phyloP scores from a whole-genome alignment of 441 rosid species.

The Cnidoscolus chayamansa region DNA sequence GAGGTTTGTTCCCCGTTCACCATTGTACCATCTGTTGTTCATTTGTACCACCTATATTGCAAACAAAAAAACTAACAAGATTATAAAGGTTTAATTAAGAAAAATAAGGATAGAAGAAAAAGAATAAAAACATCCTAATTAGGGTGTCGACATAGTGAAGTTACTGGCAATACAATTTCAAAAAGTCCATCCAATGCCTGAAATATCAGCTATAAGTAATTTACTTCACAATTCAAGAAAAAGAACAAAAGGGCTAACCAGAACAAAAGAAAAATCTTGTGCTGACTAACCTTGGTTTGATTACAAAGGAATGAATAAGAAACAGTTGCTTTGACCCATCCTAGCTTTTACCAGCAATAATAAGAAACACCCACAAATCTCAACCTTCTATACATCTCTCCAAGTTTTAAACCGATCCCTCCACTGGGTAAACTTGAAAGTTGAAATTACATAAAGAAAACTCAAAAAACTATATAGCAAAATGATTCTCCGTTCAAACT shows the following conservation, averaged over 20 bases:
- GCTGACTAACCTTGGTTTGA: not conserved
- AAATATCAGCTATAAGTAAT: not conserved
- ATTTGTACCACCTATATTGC: slow-evolving; percentile 30
- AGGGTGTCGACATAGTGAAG: not conserved
- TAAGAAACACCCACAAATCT: not conserved
- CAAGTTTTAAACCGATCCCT: too few relatives aligned
- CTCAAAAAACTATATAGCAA: too few relatives aligned
- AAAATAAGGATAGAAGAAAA: not conserved
- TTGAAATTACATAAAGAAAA: too few relatives aligned
- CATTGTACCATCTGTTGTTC: slow-evolving; percentile 42
- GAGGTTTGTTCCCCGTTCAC: slow-evolving; percentile 38
- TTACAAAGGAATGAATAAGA: not conserved
- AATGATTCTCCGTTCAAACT: too few relatives aligned
- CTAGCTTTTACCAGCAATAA: not conserved
- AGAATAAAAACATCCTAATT: not conserved
- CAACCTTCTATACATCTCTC: too few relatives aligned
- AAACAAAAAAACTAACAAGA: not conserved
- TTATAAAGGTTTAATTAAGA: not conserved
- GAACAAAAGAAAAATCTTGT: not conserved
- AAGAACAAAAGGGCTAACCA: not conserved
- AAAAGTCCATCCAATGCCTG: not conserved
- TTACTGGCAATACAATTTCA: not conserved
- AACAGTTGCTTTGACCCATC: not conserved
- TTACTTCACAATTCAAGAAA: not conserved
- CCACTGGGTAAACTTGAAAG: too few relatives aligned